phyloP scores from a whole-genome alignment of 805 yeast species.

The Spathaspora girioi region DNA sequence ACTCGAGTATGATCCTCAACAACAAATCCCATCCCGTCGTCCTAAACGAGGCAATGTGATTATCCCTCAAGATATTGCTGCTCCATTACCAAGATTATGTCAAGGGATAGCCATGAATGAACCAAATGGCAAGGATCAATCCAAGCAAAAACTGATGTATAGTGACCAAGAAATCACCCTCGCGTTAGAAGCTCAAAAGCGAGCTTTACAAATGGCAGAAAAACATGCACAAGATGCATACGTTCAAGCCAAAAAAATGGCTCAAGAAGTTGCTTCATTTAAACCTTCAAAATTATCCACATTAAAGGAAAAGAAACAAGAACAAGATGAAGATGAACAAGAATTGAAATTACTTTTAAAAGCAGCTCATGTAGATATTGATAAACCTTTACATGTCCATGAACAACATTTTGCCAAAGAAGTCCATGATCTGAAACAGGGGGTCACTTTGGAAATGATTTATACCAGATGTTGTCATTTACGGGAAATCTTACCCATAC shows the following conservation, averaged over 20 bases:
- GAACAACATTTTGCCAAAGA: conserved; percentile 46
- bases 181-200: conserved; percentile 58
- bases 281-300: conserved; percentile 17
- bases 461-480: conserved; percentile 89
- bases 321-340: conserved; percentile 6
- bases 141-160: conserved; percentile 19
- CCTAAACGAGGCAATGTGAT: conserved; percentile 52
- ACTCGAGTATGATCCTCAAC: conserved; percentile 72
- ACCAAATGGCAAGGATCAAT: conserved; percentile 19
- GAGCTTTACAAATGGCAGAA: conserved; percentile 56
- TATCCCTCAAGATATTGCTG: conserved; percentile 61
- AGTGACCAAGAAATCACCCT: conserved; percentile 47
- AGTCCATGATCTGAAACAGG: conserved; percentile 11
- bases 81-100: conserved; percentile 60
- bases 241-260: conserved; percentile 63
- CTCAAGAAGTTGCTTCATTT: conserved; percentile 56
- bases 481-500: conserved; percentile 87
- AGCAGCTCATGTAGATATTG: conserved; percentile 37
- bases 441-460: conserved; percentile 43
- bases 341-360: not conserved
- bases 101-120: conserved; percentile 59
- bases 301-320: not conserved
- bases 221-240: conserved; percentile 79
- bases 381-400: conserved; percentile 66
- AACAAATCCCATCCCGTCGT: conserved; percentile 55